phyloP scores from a whole-genome alignment of 83 land plant genomes.

The Diphasiastrum complanatum region DNA sequence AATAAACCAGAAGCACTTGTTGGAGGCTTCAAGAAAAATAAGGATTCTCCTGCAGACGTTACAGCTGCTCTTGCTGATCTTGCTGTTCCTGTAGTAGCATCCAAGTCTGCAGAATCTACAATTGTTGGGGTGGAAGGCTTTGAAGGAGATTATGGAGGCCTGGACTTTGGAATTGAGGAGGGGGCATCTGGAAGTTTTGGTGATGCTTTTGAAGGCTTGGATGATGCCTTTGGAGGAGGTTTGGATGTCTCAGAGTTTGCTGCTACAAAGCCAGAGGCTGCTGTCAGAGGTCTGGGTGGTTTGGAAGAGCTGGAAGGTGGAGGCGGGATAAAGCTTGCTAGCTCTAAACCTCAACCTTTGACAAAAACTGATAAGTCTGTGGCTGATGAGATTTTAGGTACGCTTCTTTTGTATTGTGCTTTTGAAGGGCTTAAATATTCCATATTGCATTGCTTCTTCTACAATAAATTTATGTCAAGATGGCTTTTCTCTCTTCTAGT shows the following conservation, averaged over 20 bases:
- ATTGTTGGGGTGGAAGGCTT: constrained; percentile 67
- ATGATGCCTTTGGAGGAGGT: constrained; percentile 89
- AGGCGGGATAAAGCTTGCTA: constrained; percentile 12
- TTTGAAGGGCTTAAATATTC: no score
- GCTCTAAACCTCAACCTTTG: constrained; percentile 19
- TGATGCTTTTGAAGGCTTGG: constrained; percentile 76
- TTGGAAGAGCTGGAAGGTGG: constrained; percentile 58
- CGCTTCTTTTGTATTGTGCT: not conserved
- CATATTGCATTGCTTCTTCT: no score
- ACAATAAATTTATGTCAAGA: no score
- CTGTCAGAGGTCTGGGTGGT: constrained; percentile 51
- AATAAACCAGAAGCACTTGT: constrained; percentile 62
- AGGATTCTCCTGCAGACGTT: constrained; percentile 57
- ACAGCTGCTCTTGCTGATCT: constrained; percentile 73
- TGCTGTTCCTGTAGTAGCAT: constrained; percentile 60
- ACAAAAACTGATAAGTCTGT: constrained; percentile 21
- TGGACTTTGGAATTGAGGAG: constrained; percentile 58
- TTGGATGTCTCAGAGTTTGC: constrained; percentile 91
- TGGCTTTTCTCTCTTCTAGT: no score
- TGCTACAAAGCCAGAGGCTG: constrained; percentile 5
- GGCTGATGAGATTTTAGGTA: constrained; percentile 11
- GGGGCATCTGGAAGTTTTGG: constrained; percentile 36
- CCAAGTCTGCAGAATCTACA: constrained; percentile 49
- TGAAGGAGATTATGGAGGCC: constrained; percentile 89
- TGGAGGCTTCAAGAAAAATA: constrained; percentile 74